Evolutionary conservation across 169 alveolate genomes (phyloP).

Genomic region (Plasmodium falciparum): DNA sequence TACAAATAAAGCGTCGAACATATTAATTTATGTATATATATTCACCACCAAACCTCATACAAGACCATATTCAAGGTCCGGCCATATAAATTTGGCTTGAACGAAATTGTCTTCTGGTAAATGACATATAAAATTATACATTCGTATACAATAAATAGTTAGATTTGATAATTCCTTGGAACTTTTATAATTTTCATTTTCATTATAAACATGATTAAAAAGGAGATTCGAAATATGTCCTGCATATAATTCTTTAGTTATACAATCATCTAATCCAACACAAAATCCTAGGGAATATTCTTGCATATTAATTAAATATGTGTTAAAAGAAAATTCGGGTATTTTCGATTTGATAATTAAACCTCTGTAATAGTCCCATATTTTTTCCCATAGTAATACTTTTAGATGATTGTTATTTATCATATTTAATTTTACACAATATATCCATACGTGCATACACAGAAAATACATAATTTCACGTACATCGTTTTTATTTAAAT

Average conservation of each 20-base stretch:
- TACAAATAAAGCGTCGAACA: neutral
- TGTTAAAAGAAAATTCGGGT: conserved; percentile 62
- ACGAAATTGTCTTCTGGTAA: conserved; percentile 62
- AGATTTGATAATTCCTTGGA: conserved; percentile 51
- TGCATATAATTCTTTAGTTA: conserved; percentile 47
- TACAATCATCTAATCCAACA: conserved; percentile 70
- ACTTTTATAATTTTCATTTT: conserved; percentile 35
- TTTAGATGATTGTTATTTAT: conserved; percentile 48
- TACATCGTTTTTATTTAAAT: conserved; percentile 44
- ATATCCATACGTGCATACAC: conserved; percentile 76
- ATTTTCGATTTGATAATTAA: conserved; percentile 65
- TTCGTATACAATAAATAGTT: conserved; percentile 64
- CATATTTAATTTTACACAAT: conserved; percentile 53
- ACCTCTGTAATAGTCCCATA: conserved; percentile 76
- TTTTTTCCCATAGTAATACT: conserved; percentile 60
- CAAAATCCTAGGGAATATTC: conserved; percentile 74
- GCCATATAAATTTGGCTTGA: conserved; percentile 71
- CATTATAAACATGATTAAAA: conserved; percentile 67
- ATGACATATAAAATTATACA: conserved; percentile 42
- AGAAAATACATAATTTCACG: conserved; percentile 68
- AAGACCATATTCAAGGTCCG: conserved; percentile 28
- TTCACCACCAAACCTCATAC: too few relatives aligned
- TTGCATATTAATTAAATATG: conserved; percentile 62
- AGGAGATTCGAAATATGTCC: conserved; percentile 46
- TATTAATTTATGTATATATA: neutral